A percentile compares a stretch with the other conserved stretches of the same genome.
These are phyloP conservation scores for Halenospora varia DNA, from an alignment of 495 filamentous ascomycete genomes.

Conservation along the genomic window DNA sequence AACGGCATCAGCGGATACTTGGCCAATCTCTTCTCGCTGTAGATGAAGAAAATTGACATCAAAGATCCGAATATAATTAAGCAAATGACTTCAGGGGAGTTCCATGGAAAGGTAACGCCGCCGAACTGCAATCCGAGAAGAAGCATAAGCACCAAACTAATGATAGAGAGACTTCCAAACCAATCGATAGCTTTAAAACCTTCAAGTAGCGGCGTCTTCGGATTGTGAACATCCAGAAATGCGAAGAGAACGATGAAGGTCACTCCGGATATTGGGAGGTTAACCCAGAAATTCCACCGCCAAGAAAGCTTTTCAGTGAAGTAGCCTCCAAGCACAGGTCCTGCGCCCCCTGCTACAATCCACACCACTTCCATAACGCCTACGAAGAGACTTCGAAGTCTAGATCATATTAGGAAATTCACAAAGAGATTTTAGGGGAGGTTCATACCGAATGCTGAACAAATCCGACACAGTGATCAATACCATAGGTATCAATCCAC, in stretches of 20 bases:
- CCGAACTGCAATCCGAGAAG: conserved; percentile 72
- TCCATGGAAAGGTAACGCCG: conserved; percentile 54
- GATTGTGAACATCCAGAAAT: conserved; percentile 58
- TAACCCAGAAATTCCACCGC: conserved; percentile 35
- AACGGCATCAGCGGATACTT: conserved; percentile 68
- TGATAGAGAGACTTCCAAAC: conserved; percentile 51
- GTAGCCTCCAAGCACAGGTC: conserved; percentile 68
- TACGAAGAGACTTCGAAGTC: conserved; percentile 20
- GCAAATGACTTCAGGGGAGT: conserved; percentile 63
- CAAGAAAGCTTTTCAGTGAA: conserved; percentile 47
- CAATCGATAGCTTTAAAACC: conserved; percentile 46
- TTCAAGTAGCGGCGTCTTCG: conserved; percentile 47
- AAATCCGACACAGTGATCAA: conserved; percentile 73
- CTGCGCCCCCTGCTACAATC: conserved; percentile 62
- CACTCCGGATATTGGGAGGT: conserved; percentile 48
- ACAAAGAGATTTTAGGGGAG: background rate
- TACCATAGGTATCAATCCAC: conserved; percentile 66
- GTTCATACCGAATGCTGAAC: conserved; percentile 34
- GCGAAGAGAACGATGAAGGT: conserved; percentile 53
- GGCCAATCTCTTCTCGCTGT: conserved; percentile 61
- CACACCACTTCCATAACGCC: conserved; percentile 53
- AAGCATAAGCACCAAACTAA: conserved; percentile 65
- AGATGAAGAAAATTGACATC: conserved; percentile 52
- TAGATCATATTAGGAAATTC: background rate
- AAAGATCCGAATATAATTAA: conserved; percentile 63